phyloP scores from a whole-genome alignment of 1,284 basidiomycete genomes.

The Trametes sp. region DNA sequence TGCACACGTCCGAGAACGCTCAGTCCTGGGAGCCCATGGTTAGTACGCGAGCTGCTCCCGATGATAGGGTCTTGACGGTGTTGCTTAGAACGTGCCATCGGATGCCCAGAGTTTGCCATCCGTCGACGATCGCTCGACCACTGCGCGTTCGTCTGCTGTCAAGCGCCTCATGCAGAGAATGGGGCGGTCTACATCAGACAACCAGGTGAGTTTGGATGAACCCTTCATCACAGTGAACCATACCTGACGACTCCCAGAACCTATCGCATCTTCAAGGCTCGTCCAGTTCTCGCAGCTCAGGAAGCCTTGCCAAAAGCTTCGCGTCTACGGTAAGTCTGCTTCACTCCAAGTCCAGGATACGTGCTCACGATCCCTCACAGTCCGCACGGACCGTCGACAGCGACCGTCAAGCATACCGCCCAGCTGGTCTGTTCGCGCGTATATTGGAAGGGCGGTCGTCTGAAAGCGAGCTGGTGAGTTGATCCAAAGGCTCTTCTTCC shows the following conservation, averaged over 20 bases:
- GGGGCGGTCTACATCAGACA: not conserved
- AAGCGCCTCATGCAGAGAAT: conserved; percentile 8
- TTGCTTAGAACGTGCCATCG: conserved; percentile 1
- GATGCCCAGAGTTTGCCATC: conserved; percentile 1
- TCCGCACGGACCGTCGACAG: conserved; percentile 1
- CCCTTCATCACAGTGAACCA: too few species aligned
- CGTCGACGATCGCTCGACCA: conserved; percentile 5
- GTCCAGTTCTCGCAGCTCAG: conserved; percentile 10
- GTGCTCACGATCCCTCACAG: not conserved
- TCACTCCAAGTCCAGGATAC: too few species aligned
- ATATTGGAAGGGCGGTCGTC: not conserved
- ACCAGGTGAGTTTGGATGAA: not conserved
- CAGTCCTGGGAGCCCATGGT: conserved; percentile 3
- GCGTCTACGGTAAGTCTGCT: conserved; percentile 8
- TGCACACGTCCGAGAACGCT: not conserved
- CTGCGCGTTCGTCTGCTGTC: conserved; percentile 2
- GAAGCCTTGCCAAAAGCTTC: conserved; percentile 10
- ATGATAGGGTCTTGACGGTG: not conserved
- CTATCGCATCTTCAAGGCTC: conserved; percentile 1
- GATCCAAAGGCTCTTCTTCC: too few species aligned
- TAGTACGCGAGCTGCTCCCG: not conserved
- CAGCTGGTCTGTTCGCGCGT: not conserved
- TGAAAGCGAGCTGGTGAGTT: conserved; percentile 4
- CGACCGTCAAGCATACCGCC: too few species aligned
- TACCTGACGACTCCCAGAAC: not conserved